Base-by-base conservation (phyloP, 805 yeast genomes). In the Sugiyamaella valdiviana region DNA sequence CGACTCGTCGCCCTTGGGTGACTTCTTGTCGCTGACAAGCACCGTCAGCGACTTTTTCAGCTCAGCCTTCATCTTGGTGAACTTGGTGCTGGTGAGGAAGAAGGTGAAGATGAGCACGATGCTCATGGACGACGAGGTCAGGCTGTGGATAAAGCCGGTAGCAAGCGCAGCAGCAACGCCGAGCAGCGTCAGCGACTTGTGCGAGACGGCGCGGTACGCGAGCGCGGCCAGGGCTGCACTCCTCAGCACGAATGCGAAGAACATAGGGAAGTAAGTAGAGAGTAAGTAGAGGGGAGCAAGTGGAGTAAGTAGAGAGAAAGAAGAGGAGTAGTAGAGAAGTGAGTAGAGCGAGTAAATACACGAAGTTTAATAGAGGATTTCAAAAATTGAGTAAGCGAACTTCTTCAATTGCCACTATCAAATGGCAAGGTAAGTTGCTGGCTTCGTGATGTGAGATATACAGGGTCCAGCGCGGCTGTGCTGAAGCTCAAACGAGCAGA, bases 141-240 rank as follows among this genome's bases (percentile, higher is more conserved):
- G 45, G 2, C 70, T 63, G 53, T 73, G 77, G 40, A 72, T 57
- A n/a, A 65, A 12, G 0, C 75, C 77, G 0, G 70, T 63, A 12
- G 64, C 42, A 2, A 67, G 42, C 1, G 75, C 75, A 0, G 70
- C 67, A 1, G 54, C 37, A 9, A 69, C 61, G 1, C 75, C 77
- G 2, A 53, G 41, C 0, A 58, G 54, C 0, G 76, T 72, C 42
- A 73, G 51, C 2, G 76, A 68, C 40, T 62, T 62, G 53, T 62
- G 65, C 7, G 55, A 26, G 10, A 10, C 9, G 3, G 32, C 32
- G 9, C 32, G 32, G 32, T 26, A n/a, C 32, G 14, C 32, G 2
- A 26, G 32, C 10, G 32, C 7, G 3, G 10, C 9, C 10, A 26
- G 32, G n/a, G 32, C 32, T 5, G 10, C 10, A 7, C 32, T 26